Conservation (phyloP, 805 yeast species). For the Pichia gijzeniarum region DNA sequence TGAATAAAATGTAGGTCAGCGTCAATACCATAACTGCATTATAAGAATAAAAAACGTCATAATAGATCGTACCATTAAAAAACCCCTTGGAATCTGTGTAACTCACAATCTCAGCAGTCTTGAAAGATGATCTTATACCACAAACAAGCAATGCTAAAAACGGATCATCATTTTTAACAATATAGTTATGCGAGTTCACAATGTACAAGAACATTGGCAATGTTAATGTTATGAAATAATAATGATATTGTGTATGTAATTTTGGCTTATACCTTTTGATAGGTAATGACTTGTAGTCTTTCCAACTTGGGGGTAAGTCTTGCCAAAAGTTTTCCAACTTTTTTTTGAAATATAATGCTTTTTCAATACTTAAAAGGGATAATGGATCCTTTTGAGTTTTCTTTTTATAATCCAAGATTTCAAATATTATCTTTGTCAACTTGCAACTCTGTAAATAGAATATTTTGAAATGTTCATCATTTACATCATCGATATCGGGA, state of each 20-base stretch:
- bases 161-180: constrained; percentile 36
- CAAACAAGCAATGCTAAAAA: constrained; percentile 33
- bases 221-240: constrained; percentile 36
- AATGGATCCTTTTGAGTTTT: constrained; percentile 34
- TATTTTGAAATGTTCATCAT: constrained; percentile 27
- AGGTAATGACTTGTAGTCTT: constrained; percentile 28
- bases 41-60: constrained; percentile 40
- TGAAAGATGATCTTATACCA: constrained; percentile 36
- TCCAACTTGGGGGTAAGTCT: constrained; percentile 29
- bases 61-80: constrained; percentile 39
- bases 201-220: constrained; percentile 39
- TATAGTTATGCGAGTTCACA: constrained; percentile 30
- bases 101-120: constrained; percentile 34
- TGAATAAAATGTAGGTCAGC: constrained; percentile 34
- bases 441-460: constrained; percentile 32
- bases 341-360: constrained; percentile 32
- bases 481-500: constrained; percentile 28
- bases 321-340: constrained; percentile 32
- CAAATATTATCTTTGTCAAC: constrained; percentile 33
- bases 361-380: constrained; percentile 34
- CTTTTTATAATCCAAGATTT: constrained; percentile 36
- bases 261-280: constrained; percentile 36
- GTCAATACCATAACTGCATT: constrained; percentile 37
- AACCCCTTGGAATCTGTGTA: constrained; percentile 32
- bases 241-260: constrained; percentile 36